phyloP scores from a whole-genome alignment of 2,329 filamentous ascomycete species.

The Monosporascus ibericus region DNA sequence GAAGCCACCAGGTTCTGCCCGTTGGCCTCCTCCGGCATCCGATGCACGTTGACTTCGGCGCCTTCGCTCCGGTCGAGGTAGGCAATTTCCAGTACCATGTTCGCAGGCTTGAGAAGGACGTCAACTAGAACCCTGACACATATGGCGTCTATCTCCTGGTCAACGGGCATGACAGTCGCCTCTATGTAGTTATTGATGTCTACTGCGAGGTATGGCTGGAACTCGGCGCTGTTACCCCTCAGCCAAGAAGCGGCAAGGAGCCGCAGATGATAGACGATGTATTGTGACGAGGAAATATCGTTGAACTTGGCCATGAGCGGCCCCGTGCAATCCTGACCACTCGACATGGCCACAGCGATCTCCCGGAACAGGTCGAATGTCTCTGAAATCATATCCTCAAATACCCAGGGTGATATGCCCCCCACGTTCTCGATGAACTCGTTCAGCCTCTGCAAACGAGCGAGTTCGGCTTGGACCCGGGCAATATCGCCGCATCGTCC shows the following conservation, averaged over 20 bases:
- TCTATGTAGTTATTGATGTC: conserved; percentile 55
- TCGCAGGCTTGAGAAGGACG: conserved; percentile 71
- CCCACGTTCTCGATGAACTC: conserved; percentile 65
- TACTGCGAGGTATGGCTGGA: conserved; percentile 64
- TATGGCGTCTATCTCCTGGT: conserved; percentile 86
- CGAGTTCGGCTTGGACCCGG: conserved; percentile 63
- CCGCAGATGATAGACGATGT: conserved; percentile 80
- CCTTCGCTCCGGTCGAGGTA: conserved; percentile 86
- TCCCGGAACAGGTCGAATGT: conserved; percentile 62
- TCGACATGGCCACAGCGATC: conserved; percentile 52
- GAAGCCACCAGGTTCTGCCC: conserved; percentile 35
- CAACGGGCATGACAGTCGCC: conserved; percentile 64
- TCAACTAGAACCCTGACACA: conserved; percentile 73
- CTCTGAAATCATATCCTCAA: conserved; percentile 79
- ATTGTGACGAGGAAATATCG: conserved; percentile 56
- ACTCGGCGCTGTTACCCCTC: conserved; percentile 64
- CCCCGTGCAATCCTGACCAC: conserved; percentile 49
- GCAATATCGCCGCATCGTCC: conserved; percentile 58
- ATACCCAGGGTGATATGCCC: conserved; percentile 63
- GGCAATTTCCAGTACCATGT: conserved; percentile 77
- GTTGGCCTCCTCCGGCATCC: conserved; percentile 52
- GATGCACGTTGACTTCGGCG: conserved; percentile 65
- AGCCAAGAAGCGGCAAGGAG: conserved; percentile 81
- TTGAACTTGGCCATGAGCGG: conserved; percentile 68
- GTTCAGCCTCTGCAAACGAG: conserved; percentile 65